Base-by-base conservation (phyloP, 2,329 filamentous ascomycete genomes). In the Pseudogymnoascus sp. region DNA sequence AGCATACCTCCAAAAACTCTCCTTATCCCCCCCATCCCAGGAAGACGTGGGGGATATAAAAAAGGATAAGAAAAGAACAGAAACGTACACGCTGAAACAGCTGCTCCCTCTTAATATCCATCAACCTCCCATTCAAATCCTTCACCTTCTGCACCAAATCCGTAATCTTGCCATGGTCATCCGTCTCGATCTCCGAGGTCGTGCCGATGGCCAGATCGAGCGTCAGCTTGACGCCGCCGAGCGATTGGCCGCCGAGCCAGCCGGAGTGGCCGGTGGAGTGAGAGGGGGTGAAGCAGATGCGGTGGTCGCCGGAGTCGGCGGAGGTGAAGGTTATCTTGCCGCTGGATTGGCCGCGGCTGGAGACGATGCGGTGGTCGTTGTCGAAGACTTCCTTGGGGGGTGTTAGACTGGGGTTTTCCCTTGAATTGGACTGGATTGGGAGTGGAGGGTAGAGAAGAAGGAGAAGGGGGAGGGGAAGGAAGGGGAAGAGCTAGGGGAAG, bases 291-390 rank as follows among this genome's bases (percentile, higher is more conserved):
- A 98, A 96, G 84, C 95, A 99, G 77, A 99, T 87, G 76, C 88
- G 88, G 85, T 99, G 95, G 77, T 96, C 90, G 76, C 95, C 95
- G n/a, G 90, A 85, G 76, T 97, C 95, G 74, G 92, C 90, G 62
- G 95, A 91, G 69, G 88, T 92, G 84, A 99, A 98, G 73, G 93
- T 97, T 82, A 98, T 98, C 74, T 90, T 90, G 70, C 95, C 93
- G 48, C 84, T 80, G 66, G 85, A 79, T 45, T 83, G 78, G 72
- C 93, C 93, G 66, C 89, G 88, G 78, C 96, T 92, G 69, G 88
- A 90, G 68, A 98, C 90, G 67, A 99, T 90, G 68, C 93, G 92
- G 84, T 99, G 95, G 81, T 98, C 89, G 78, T 96, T 93, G 83
- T 98, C 93, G 78, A 99, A 99, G 73, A 89, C 85, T 81, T 99